Conservation (phyloP, 129 eudicot species). For the Ambrosia trifida region DNA sequence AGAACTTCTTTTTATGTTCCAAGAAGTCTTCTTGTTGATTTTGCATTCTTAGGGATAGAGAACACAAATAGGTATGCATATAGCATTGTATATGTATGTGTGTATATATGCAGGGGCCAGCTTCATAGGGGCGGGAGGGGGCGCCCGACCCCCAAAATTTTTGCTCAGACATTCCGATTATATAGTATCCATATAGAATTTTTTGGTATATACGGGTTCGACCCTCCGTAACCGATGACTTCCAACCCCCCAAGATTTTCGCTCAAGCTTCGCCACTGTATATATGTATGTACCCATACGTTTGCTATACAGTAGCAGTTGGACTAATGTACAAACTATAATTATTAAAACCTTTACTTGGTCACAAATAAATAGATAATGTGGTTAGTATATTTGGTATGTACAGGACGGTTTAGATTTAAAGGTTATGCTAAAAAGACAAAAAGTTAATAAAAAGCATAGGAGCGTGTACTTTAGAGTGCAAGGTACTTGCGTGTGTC, state of each 20-base stretch:
- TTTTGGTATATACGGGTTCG: too few relatives aligned
- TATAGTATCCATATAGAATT: too few relatives aligned
- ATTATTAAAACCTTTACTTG: not conserved
- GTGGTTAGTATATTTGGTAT: not conserved
- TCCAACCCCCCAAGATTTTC: too few relatives aligned
- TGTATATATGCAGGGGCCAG: not conserved
- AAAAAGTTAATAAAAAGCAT: too few relatives aligned
- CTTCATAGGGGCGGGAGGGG: too few relatives aligned
- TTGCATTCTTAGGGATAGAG: not conserved
- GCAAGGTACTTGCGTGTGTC: too few relatives aligned
- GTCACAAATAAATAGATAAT: not conserved
- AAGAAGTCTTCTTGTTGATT: not conserved
- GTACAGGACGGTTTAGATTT: not conserved
- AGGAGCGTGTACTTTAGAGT: not conserved
- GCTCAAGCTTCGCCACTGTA: too few relatives aligned
- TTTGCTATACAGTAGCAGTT: not conserved
- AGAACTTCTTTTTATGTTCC: not conserved
- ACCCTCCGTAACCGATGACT: too few relatives aligned
- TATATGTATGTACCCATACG: too few relatives aligned
- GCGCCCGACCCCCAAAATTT: too few relatives aligned
- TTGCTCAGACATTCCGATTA: too few relatives aligned
- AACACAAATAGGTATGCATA: not conserved
- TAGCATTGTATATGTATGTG: not conserved
- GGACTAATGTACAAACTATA: conserved; percentile 4
- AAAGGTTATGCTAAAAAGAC: not conserved